These are phyloP conservation scores for Dictyostelium citrinum DNA, from an alignment of 78 protist species.

Conservation along the genomic window DNA sequence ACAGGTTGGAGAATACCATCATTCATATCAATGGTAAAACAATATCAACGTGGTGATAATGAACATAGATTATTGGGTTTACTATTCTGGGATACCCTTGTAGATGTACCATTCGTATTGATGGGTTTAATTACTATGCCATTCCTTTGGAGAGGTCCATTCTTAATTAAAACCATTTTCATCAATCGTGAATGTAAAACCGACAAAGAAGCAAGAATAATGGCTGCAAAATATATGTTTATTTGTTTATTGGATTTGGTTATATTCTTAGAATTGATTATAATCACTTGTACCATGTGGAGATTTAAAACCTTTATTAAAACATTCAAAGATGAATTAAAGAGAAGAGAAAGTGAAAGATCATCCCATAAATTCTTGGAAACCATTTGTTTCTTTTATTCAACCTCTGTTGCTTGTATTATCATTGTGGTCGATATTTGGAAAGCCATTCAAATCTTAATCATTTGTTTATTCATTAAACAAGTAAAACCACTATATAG, in stretches of 20 bases:
- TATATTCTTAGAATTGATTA: neutral
- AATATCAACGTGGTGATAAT: conserved; percentile 76
- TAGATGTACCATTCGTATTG: conserved; percentile 76
- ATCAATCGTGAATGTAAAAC: neutral
- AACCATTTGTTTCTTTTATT: neutral
- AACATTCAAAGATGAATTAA: neutral
- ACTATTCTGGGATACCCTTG: conserved; percentile 11
- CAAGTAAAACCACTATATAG: neutral
- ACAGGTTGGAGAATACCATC: conserved; percentile 77
- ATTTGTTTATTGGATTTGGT: neutral
- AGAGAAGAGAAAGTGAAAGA: neutral
- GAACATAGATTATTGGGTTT: conserved; percentile 50
- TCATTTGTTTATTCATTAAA: neutral
- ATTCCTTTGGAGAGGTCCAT: conserved; percentile 79
- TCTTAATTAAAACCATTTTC: conserved; percentile 9
- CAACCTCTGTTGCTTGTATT: neutral
- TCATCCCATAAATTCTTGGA: neutral
- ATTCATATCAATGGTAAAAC: conserved; percentile 29
- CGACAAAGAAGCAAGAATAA: conserved; percentile 42
- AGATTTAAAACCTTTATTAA: conserved; percentile 10
- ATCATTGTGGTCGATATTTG: neutral
- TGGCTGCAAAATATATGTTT: conserved; percentile 26
- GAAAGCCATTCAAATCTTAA: neutral
- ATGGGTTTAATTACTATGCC: conserved; percentile 21
- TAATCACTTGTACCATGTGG: neutral